Base-by-base conservation (phyloP, 495 filamentous ascomycete species). In the Saxispiralis lemnorum region DNA sequence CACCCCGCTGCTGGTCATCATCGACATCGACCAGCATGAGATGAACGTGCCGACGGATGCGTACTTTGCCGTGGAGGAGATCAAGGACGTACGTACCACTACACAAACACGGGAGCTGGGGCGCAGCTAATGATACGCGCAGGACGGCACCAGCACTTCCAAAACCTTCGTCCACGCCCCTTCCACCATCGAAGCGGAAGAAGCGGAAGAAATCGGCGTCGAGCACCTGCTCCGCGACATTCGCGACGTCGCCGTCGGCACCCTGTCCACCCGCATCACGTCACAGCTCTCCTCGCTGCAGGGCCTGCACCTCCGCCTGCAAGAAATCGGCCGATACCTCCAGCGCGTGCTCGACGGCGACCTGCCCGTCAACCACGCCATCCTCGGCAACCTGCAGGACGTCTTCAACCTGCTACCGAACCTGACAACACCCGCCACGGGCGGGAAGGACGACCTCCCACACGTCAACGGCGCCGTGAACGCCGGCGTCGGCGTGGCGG, bases 131-230 rank as follows among this genome's bases (percentile, higher is more conserved):
- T 60, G 35, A 52, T 48, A 46, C 37, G 18, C 37, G 42, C 56
- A 97, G 89, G 89, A 97, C 63, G 89, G 89, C 56, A 95, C 89
- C 45, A 94, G 87, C 35, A 95, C 92, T 51, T 76, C 84, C 50
- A 92, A 85, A 62, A 97, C 89, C 39, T 97, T 97, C 55, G 92
- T 97, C 46, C 92, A 97, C 62, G 96, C 88, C n/a, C 89, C 89
- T 1, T 93, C 87, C 37, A 92, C 87, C 63, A 97, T 97, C 66
- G 89, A 96, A 65, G 89, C 89, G 40, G 89, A 96, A 61, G 89
- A 97, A 61, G 92, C 89, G 21, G 89, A 97, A 64, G 89, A 97
- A 62, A 97, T 97, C 48, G 89, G 89, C 48, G 89, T 97, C 47
- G 89, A 97, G 67, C 89, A 97, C 61, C 76, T 97, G 32, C 76